Evolutionary conservation across 2,329 filamentous ascomycete species (phyloP).

Genomic region (Sordariomycetes sp.): DNA sequence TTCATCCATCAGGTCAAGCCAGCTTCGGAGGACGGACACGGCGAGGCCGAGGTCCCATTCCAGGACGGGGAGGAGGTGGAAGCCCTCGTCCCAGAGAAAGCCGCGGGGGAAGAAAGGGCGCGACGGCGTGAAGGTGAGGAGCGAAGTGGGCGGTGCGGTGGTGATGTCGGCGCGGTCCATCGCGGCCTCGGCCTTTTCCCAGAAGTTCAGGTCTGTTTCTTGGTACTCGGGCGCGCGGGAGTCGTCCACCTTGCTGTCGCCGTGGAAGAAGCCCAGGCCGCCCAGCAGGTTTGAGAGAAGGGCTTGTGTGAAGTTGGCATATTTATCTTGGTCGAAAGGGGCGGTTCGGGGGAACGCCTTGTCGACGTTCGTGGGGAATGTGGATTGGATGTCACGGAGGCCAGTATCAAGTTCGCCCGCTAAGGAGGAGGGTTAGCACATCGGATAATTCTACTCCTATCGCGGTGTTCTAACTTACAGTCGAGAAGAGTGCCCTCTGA

Average conservation of each 20-base stretch:
- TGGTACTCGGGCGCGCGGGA: slow-evolving; percentile 90
- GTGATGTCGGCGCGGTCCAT: slow-evolving; percentile 56
- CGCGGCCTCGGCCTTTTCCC: slow-evolving; percentile 84
- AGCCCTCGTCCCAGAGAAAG: slow-evolving; percentile 97
- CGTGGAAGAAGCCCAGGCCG: slow-evolving; percentile 91
- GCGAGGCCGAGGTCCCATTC: slow-evolving; percentile 92
- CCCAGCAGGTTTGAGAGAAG: slow-evolving; percentile 92
- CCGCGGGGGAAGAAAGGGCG: slow-evolving; percentile 92
- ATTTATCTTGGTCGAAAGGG: slow-evolving; percentile 65
- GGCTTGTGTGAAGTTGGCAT: slow-evolving; percentile 70
- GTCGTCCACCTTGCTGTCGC: slow-evolving; percentile 77
- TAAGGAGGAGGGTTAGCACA: slow-evolving; percentile 51
- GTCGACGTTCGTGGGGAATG: slow-evolving; percentile 40
- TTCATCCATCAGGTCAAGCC: slow-evolving; percentile 95
- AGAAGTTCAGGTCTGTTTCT: slow-evolving; percentile 90
- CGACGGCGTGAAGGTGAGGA: slow-evolving; percentile 87
- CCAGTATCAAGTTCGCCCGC: slow-evolving; percentile 59
- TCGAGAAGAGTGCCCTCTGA: slow-evolving; percentile 24
- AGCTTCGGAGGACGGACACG: slow-evolving; percentile 81
- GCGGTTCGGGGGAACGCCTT: slow-evolving; percentile 55
- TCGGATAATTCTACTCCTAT: slow-evolving; percentile 12
- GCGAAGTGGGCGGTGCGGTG: slow-evolving; percentile 71
- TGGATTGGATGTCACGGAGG: slow-evolving; percentile 59
- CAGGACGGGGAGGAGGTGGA: slow-evolving; percentile 80
- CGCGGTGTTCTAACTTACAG: not conserved